Evolutionary conservation across 441 rosid genomes (phyloP), one percentile per base, ranked within the genome.

Genomic region (Erodium chrysanthum): DNA sequence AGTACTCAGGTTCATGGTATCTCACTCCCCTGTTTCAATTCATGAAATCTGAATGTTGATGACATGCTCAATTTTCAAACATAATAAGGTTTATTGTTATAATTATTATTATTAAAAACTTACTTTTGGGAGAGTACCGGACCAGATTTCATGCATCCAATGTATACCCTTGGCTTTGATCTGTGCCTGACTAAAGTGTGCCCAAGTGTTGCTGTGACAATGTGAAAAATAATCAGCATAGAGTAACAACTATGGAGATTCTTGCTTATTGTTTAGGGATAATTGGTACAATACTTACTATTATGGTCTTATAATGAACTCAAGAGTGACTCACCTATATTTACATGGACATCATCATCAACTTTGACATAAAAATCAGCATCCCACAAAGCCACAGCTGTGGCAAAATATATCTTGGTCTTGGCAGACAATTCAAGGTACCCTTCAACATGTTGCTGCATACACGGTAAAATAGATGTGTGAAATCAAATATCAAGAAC

Each of bases 71-170:
- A 10, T 22, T 21, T 22, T 20, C 27, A 58, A 58, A 7, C 63
- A 3, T 21, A 9, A 58, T 20, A 10, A 56, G 61, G 21, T 31
- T 31, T 31, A 1, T 25, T 25, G 3, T 25, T 3, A 21, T 9
- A 18, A 5, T 1, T 27, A 27, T 40, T 40, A 1, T 40, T 40
- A 40, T 7, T 11, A 7, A 54, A 54, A 22, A 17, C 87, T 76
- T 79, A 91, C 99, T 85, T 91, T 72, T 91, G 96, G 69, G 83
- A 80, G 69, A 94, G 96, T 66, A 94, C 97, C 9, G 97, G 97
- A 69, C 98, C 98, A 56, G 98, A 94, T 74, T 91, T 91, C 98
- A 94, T 94, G 88, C 98, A 94, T 14, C 98, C 98, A 7, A 94
- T 86, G 74, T 91, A 94, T 14, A 89, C 83, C 31, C 90, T 80